These are phyloP conservation scores for Aegilops sharonensis DNA, from an alignment of 176 grass and related monocot genomes.

Conservation along the genomic window DNA sequence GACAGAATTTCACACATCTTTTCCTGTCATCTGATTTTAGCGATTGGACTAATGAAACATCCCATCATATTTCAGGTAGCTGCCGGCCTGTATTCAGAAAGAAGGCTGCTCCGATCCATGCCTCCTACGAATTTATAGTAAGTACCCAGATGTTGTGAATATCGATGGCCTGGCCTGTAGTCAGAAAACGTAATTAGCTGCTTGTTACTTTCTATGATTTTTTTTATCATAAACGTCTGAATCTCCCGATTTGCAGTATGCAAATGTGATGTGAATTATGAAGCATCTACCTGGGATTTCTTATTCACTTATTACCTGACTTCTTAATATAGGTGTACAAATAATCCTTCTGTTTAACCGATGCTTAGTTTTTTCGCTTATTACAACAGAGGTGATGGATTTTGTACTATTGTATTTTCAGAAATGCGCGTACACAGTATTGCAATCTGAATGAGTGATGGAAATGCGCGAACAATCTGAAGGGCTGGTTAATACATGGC, in stretches of 20 bases:
- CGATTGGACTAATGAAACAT: conserved; percentile 26
- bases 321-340: too few relatives aligned
- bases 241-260: neutral
- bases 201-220: neutral
- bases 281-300: neutral
- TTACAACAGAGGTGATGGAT: too few relatives aligned
- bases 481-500: too few relatives aligned
- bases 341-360: too few relatives aligned
- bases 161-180: conserved; percentile 37
- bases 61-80: conserved; percentile 86
- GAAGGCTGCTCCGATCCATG: conserved; percentile 92
- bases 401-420: too few relatives aligned
- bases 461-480: too few relatives aligned
- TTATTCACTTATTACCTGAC: too few relatives aligned
- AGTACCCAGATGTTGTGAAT: conserved; percentile 98
- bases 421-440: too few relatives aligned
- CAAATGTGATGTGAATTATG: neutral
- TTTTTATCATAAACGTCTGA: neutral
- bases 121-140: conserved; percentile 94
- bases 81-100: conserved; percentile 93
- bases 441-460: too few relatives aligned
- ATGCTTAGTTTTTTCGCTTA: too few relatives aligned
- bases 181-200: neutral
- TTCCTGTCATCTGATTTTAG: conserved; percentile 13
- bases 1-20: conserved; percentile 11